Percentiles rank a stretch among this genome's conserved stretches.
phyloP scores from a whole-genome alignment of 495 filamentous ascomycete species.

The Tuber borchii region DNA sequence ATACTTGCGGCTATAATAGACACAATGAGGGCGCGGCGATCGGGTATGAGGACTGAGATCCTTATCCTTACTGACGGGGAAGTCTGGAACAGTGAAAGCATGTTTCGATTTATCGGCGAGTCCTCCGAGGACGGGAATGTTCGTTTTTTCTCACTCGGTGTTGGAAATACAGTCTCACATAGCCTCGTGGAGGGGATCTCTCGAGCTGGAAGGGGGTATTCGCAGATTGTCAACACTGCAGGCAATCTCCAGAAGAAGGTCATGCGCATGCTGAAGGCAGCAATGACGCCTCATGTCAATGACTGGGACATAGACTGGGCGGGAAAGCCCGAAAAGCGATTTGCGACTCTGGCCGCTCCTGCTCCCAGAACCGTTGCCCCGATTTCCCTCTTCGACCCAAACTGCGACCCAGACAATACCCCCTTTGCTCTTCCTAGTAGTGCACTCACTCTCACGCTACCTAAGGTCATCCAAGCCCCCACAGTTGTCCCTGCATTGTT shows the following conservation, averaged over 20 bases:
- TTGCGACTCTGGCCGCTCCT: conserved; percentile 39
- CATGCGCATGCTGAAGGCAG: conserved; percentile 64
- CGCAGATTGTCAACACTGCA: conserved; percentile 53
- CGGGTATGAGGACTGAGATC: conserved; percentile 53
- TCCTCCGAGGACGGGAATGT: conserved; percentile 46
- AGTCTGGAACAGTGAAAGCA: conserved; percentile 52
- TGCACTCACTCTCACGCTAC: conserved; percentile 46
- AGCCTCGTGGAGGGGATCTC: conserved; percentile 62
- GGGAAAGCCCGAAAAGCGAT: conserved; percentile 45
- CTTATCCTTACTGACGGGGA: conserved; percentile 68
- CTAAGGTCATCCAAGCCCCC: conserved; percentile 58
- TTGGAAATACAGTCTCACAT: conserved; percentile 57
- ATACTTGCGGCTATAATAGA: conserved; percentile 53
- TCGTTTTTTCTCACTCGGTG: conserved; percentile 61
- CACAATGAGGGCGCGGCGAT: conserved; percentile 26
- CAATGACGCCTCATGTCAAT: conserved; percentile 55
- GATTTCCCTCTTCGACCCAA: conserved; percentile 50
- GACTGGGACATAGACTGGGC: conserved; percentile 28
- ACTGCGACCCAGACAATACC: conserved; percentile 44
- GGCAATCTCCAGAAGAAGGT: conserved; percentile 53
- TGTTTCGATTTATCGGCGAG: conserved; percentile 52
- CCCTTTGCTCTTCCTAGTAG: conserved; percentile 42
- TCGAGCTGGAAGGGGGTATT: conserved; percentile 60
- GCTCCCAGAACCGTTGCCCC: conserved; percentile 34
- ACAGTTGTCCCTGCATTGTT: conserved; percentile 57